These are phyloP conservation scores for Trypanosoma congolense DNA, from an alignment of 208 protist genomes.

Conservation along the genomic window DNA sequence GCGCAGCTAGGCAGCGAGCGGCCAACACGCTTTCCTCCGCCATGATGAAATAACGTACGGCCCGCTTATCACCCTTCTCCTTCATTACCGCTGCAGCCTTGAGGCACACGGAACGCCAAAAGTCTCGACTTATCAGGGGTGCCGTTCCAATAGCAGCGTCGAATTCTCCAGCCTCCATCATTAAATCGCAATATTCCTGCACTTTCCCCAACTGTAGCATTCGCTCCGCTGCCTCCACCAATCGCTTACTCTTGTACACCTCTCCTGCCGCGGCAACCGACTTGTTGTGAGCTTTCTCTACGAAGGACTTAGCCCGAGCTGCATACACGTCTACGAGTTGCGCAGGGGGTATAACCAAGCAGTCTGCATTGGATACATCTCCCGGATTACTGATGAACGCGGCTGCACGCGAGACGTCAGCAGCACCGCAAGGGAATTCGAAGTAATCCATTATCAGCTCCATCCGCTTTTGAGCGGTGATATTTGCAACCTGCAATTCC, in stretches of 20 bases:
- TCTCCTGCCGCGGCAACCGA: constrained; percentile 45
- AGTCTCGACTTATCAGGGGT: constrained; percentile 78
- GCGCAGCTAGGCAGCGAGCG: constrained; percentile 44
- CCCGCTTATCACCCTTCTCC: constrained; percentile 42
- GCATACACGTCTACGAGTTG: constrained; percentile 41
- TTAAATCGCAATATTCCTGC: constrained; percentile 72
- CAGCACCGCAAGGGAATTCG: constrained; percentile 66
- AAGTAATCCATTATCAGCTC: constrained; percentile 66
- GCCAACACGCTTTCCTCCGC: constrained; percentile 65
- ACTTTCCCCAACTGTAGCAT: constrained; percentile 71
- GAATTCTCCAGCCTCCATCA: constrained; percentile 86
- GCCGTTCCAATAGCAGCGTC: constrained; percentile 84
- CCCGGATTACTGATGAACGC: constrained; percentile 10
- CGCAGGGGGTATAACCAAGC: constrained; percentile 40
- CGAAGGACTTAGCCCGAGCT: constrained; percentile 41
- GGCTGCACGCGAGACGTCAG: constrained; percentile 54
- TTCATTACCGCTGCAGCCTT: constrained; percentile 72
- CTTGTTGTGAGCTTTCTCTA: constrained; percentile 68
- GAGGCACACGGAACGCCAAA: constrained; percentile 77
- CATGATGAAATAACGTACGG: constrained; percentile 76
- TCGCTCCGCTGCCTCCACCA: constrained; percentile 69
- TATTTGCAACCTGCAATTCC: constrained; percentile 39
- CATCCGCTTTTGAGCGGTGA: constrained; percentile 52
- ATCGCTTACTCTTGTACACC: constrained; percentile 46
- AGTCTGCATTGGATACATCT: constrained; percentile 26